Conservation (phyloP, 139 green algal genomes). For the Klebsormidium nitens region DNA sequence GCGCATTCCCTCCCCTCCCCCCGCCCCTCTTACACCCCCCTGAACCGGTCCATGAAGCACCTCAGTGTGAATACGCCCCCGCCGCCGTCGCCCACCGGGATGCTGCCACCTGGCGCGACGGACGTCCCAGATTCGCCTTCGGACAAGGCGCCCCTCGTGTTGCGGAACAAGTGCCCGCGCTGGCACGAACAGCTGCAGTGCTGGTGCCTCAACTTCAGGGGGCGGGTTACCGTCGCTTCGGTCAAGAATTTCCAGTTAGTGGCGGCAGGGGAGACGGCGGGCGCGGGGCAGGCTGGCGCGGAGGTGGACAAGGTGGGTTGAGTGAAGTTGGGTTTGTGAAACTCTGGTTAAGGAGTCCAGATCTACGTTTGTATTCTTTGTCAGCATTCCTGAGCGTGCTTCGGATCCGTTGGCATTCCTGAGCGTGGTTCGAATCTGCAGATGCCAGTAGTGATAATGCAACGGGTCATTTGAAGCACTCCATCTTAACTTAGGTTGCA, state of each 20-base stretch:
- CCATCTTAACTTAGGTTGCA: no score
- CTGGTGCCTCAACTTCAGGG: constrained; percentile 98
- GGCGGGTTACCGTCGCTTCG: constrained; percentile 89
- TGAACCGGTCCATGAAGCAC: no score
- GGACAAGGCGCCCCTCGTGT: constrained; percentile 24
- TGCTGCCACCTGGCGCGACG: no score
- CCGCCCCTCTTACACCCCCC: no score
- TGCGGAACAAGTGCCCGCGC: constrained; percentile 19
- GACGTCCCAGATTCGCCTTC: no score
- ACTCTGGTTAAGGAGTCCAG: background rate
- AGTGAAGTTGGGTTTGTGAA: no score
- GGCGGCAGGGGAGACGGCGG: constrained; percentile 45
- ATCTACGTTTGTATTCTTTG: background rate
- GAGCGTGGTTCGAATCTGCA: background rate
- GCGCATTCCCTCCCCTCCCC: no score
- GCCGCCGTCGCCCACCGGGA: no score
- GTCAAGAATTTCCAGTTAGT: constrained; percentile 99
- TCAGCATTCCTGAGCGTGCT: background rate
- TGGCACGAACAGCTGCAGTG: constrained; percentile 52
- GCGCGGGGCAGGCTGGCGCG: background rate
- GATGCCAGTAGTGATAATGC: background rate
- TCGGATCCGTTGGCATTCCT: background rate
- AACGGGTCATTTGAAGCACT: no score
- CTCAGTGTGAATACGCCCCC: no score
- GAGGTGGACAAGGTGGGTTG: no score